These are phyloP conservation scores for Saccharomycopsis babjevae DNA, from an alignment of 805 yeast genomes.

Conservation along the genomic window DNA sequence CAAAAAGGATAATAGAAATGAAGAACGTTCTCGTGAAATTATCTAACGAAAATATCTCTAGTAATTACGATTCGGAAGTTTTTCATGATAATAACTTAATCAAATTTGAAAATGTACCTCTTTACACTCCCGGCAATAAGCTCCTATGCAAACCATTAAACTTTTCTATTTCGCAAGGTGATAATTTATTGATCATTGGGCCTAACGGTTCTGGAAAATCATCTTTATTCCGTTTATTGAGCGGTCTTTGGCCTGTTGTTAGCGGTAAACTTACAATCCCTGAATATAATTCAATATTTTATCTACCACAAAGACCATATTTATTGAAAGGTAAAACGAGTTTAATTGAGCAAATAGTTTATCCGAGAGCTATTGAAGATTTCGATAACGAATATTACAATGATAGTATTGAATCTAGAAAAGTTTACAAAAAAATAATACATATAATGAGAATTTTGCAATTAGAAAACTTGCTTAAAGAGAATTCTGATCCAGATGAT, in stretches of 20 bases:
- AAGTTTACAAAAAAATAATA: slow-evolving; percentile 37
- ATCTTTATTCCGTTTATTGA: slow-evolving; percentile 78
- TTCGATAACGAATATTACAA: slow-evolving; percentile 30
- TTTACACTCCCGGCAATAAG: slow-evolving; percentile 78
- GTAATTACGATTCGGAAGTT: slow-evolving; percentile 16
- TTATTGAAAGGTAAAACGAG: slow-evolving; percentile 59
- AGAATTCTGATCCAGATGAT: slow-evolving; percentile 20
- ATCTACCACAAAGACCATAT: slow-evolving; percentile 88
- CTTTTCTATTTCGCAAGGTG: slow-evolving; percentile 69
- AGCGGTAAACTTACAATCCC: slow-evolving; percentile 53
- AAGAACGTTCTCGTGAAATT: slow-evolving; percentile 44
- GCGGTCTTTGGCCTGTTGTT: slow-evolving; percentile 86
- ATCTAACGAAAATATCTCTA: slow-evolving; percentile 16
- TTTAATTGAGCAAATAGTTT: slow-evolving; percentile 78
- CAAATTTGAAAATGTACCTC: slow-evolving; percentile 65
- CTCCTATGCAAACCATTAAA: slow-evolving; percentile 54
- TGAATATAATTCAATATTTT: slow-evolving; percentile 48
- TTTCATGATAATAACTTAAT: slow-evolving; percentile 48
- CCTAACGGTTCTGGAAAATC: slow-evolving; percentile 97
- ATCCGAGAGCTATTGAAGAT: slow-evolving; percentile 64
- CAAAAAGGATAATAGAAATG: slow-evolving; percentile 62
- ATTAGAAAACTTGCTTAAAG: slow-evolving; percentile 44
- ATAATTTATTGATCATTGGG: slow-evolving; percentile 82
- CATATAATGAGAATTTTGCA: slow-evolving; percentile 48
- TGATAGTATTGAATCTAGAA: slow-evolving; percentile 18